These are phyloP conservation scores for Lactifluus echinatus DNA, from an alignment of 768 basidiomycete genomes.

Conservation along the genomic window DNA sequence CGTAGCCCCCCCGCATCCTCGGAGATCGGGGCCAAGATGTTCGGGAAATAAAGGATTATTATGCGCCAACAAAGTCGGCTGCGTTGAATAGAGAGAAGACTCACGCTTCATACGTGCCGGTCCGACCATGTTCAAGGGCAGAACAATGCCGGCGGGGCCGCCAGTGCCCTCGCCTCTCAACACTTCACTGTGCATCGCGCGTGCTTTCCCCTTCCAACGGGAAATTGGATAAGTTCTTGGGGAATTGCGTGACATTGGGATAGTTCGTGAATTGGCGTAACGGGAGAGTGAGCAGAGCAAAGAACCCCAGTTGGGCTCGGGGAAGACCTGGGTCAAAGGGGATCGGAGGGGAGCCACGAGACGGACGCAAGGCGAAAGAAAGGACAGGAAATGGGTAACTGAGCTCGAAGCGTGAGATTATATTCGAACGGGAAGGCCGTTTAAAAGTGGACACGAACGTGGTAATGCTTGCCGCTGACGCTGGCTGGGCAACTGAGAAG, in stretches of 20 bases:
- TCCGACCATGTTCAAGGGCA: constrained; percentile 50
- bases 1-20: not conserved
- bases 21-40: not conserved
- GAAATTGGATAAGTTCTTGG: not conserved
- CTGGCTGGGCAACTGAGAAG: not conserved
- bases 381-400: not conserved
- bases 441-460: not conserved
- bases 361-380: not conserved
- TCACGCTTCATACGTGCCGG: constrained; percentile 51
- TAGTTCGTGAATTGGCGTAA: not conserved
- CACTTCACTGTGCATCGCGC: constrained; percentile 1
- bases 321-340: not conserved
- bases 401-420: not conserved
- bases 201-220: constrained; percentile 23
- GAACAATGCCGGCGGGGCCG: constrained; percentile 45
- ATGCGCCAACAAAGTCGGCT: constrained; percentile 1
- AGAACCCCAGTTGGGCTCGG: not conserved
- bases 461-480: not conserved
- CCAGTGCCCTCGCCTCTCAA: constrained; percentile 35
- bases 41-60: not conserved
- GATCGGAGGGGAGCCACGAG: not conserved
- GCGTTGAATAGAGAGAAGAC: constrained; percentile 25
- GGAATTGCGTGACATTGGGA: not conserved
- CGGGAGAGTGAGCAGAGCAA: not conserved
- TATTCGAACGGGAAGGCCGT: not conserved